Conservation (phyloP, 2,329 filamentous ascomycete genomes). For the Microcyclosporella mali region DNA sequence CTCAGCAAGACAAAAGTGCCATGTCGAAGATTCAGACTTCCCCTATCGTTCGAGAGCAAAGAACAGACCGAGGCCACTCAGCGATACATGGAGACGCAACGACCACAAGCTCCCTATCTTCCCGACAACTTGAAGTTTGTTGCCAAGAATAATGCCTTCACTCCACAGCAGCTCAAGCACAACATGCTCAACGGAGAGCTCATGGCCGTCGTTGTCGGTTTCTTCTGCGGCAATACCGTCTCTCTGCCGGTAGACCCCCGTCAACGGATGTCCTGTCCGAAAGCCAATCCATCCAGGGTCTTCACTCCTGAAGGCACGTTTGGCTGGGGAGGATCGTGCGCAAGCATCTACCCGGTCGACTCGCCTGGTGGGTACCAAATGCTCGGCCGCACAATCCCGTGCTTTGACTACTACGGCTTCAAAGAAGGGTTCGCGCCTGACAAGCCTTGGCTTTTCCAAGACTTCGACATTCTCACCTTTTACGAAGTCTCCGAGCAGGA, state of each 20-base stretch:
- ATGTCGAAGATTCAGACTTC: slow-evolving; percentile 39
- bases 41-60: slow-evolving; percentile 39
- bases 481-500: slow-evolving; percentile 49
- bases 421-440: slow-evolving; percentile 44
- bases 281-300: slow-evolving; percentile 52
- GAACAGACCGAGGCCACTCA: slow-evolving; percentile 48
- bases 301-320: slow-evolving; percentile 53
- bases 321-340: slow-evolving; percentile 51
- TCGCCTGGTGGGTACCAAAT: slow-evolving; percentile 53
- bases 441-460: slow-evolving; percentile 50
- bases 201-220: slow-evolving; percentile 50
- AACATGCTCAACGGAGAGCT: slow-evolving; percentile 48
- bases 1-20: slow-evolving; percentile 38
- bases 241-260: slow-evolving; percentile 50
- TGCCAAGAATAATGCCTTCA: slow-evolving; percentile 50
- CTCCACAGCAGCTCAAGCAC: slow-evolving; percentile 43
- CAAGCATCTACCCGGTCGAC: slow-evolving; percentile 52
- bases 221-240: slow-evolving; percentile 50
- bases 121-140: slow-evolving; percentile 57
- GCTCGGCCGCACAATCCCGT: slow-evolving; percentile 43
- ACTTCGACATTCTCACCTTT: slow-evolving; percentile 53
- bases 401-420: slow-evolving; percentile 49
- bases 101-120: slow-evolving; percentile 55
- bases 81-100: slow-evolving; percentile 57
- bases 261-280: slow-evolving; percentile 49